phyloP scores from a whole-genome alignment of 2,329 filamentous ascomycete genomes.

The Trichoderma sp. region DNA sequence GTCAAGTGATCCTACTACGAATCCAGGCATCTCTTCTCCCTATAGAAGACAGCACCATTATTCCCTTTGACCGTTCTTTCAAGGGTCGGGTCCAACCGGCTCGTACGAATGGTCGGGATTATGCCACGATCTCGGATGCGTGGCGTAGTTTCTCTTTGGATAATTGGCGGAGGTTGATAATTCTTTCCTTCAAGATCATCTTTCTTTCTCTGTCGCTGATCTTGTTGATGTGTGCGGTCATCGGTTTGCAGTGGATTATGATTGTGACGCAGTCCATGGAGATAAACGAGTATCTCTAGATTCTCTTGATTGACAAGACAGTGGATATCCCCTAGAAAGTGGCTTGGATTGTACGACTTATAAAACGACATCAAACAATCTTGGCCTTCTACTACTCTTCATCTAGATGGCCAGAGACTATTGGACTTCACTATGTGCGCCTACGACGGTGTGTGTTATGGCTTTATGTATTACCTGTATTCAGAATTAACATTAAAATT shows the following conservation, averaged over 20 bases:
- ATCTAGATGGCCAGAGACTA: neutral
- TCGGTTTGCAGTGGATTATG: neutral
- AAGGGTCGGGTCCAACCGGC: neutral
- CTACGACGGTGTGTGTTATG: neutral
- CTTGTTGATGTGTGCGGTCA: neutral
- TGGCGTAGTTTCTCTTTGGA: neutral
- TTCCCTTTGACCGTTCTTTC: neutral
- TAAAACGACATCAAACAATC: neutral
- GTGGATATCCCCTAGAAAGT: neutral
- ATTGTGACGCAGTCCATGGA: neutral
- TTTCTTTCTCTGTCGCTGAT: neutral
- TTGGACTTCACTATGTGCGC: accelerated
- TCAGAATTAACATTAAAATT: neutral
- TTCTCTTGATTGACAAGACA: neutral
- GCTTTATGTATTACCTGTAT: neutral
- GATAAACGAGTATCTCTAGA: neutral
- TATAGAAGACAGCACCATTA: neutral
- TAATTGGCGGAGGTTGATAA: neutral
- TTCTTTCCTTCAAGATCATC: neutral
- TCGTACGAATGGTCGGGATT: neutral
- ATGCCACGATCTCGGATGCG: neutral
- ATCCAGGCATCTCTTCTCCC: neutral
- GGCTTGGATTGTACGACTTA: neutral
- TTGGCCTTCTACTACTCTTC: neutral
- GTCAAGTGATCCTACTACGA: neutral